Evolutionary conservation across 768 basidiomycete species (phyloP).

Genomic region (Coprinellus micaceus): DNA sequence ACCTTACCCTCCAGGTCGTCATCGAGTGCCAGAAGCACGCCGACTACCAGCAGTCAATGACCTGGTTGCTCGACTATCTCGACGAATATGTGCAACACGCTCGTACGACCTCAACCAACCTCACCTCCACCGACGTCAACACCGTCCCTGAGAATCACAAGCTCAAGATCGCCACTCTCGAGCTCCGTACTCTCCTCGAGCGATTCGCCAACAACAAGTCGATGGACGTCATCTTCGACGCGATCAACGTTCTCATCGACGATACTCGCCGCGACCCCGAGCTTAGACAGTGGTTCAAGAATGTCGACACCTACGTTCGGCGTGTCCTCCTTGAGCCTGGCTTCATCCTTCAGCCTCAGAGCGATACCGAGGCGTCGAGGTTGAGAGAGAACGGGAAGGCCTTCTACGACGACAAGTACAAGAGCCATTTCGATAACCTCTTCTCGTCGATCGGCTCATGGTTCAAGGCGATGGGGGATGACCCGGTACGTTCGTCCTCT

Average conservation of each 20-base stretch:
- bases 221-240: conserved; percentile 64
- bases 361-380: conserved; percentile 56
- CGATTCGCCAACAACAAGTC: conserved; percentile 80
- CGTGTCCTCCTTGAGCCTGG: conserved; percentile 79
- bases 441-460: conserved; percentile 70
- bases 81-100: conserved; percentile 62
- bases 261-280: conserved; percentile 74
- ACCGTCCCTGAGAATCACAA: conserved; percentile 41
- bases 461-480: conserved; percentile 82
- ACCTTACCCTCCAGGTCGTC: conserved; percentile 52
- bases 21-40: conserved; percentile 91
- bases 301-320: conserved; percentile 60
- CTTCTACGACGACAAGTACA: conserved; percentile 71
- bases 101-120: conserved; percentile 20
- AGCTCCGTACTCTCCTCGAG: conserved; percentile 81
- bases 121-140: conserved; percentile 7
- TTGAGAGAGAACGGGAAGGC: conserved; percentile 67
- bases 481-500: conserved; percentile 47
- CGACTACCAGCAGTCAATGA: conserved; percentile 79
- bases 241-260: conserved; percentile 66
- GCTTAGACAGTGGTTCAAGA: conserved; percentile 69
- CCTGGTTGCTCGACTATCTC: conserved; percentile 65
- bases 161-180: conserved; percentile 51
- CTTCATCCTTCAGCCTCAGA: conserved; percentile 79
- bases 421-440: conserved; percentile 74